A percentile compares a stretch with the other conserved stretches of the same genome.
Conservation (phyloP, 2,329 filamentous ascomycete genomes). For the Apiospora marii region DNA sequence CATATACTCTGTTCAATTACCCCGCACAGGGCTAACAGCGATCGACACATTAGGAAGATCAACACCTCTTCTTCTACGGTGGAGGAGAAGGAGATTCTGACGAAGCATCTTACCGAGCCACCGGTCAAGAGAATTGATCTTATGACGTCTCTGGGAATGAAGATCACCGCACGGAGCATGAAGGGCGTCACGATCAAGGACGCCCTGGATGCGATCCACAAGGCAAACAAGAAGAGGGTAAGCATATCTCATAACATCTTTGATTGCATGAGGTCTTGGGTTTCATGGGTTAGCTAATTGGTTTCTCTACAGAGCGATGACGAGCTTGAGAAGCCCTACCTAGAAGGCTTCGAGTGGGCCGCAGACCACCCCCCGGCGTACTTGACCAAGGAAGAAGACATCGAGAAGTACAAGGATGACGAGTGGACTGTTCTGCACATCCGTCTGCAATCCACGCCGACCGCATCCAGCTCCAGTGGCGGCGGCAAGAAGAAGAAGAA, state of each 20-base stretch:
- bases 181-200: constrained; percentile 98
- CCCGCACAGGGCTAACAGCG: constrained; percentile 24
- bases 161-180: constrained; percentile 88
- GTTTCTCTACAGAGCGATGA: constrained; percentile 65
- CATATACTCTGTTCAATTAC: constrained; percentile 20
- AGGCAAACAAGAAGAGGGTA: constrained; percentile 96
- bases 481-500: constrained; percentile 77
- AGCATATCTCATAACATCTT: constrained; percentile 39
- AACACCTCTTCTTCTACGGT: constrained; percentile 82
- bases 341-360: constrained; percentile 93
- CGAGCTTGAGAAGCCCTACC: constrained; percentile 85
- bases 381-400: constrained; percentile 35
- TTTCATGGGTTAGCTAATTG: constrained; percentile 9
- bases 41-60: constrained; percentile 75
- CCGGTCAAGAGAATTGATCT: constrained; percentile 94
- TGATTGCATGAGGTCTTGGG: too few relatives aligned
- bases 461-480: constrained; percentile 47
- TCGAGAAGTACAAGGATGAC: constrained; percentile 73
- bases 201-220: constrained; percentile 92
- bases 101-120: constrained; percentile 80
- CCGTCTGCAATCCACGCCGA: constrained; percentile 71
- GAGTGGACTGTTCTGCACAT: constrained; percentile 88
- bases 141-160: constrained; percentile 85
- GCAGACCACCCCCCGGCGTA: constrained; percentile 21
- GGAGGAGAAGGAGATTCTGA: constrained; percentile 85